Evolutionary conservation across 495 filamentous ascomycete species (phyloP), one percentile per base, ranked within the genome.

Genomic region (Xylaria flabelliformis): DNA sequence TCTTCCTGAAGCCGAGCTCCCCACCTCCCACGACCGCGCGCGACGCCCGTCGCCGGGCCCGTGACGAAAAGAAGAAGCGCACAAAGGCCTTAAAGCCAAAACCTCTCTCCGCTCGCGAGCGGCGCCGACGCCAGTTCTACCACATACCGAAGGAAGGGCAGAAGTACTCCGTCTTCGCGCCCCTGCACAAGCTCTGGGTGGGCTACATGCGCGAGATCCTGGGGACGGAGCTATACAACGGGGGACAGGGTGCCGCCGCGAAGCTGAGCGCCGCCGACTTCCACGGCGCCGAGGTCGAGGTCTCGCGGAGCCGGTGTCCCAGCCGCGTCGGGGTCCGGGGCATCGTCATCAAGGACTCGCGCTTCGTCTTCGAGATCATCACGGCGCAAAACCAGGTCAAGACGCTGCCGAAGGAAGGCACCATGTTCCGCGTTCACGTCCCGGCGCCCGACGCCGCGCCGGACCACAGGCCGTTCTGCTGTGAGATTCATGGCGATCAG

Each of bases 401-500:
- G 91, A 87, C 88, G 24, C 85, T 98, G 69, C 95, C 96, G 3
- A 99, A 99, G 79, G 94, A 95, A 77, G 90, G 94, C 51, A 93
- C 94, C 0, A 82, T 97, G 13, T 98, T 99, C 79, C 88, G 92
- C 21, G 89, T 98, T 75, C 85, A 86, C 65, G 84, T 98, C 17
- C 89, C 91, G 6, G 85, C 82, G 2, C 66, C 48, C 26, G 72
- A 69, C 26, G 78, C 48, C 39, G 66, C 39, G 65, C 71, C n/a
- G 48, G 70, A 4, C 71, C 75, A 50, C 10, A 72, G 82, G 72
- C 79, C 77, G 70, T 76, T 98, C 75, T 86, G 91, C 4, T 97
- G 98, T 75, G 94, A 98, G 80, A 83, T 98, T 1, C 91, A 95
- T 74, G 96, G 96, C 19, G 91, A 91, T 71, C 93, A 95, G 75